These are phyloP conservation scores for Tillandsia fasciculata DNA, from an alignment of 176 grass and related monocot species.

Conservation along the genomic window DNA sequence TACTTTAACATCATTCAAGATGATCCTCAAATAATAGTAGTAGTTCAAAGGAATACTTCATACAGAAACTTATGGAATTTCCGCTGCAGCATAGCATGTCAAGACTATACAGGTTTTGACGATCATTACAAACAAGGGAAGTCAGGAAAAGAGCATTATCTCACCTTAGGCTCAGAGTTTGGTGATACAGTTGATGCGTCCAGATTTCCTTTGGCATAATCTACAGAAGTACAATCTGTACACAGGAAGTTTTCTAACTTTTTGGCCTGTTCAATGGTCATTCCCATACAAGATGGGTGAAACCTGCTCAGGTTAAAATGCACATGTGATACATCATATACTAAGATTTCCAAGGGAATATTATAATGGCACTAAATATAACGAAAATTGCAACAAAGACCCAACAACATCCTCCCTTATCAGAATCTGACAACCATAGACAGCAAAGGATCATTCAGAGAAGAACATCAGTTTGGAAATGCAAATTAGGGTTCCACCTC, in stretches of 20 bases:
- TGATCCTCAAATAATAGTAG: too few species aligned
- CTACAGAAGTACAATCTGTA: conserved; percentile 62
- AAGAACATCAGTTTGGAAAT: background rate
- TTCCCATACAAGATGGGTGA: conserved; percentile 89
- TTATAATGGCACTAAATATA: conserved; percentile 8
- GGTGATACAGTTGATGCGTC: conserved; percentile 41
- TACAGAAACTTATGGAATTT: too few species aligned
- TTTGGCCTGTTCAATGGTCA: conserved; percentile 85
- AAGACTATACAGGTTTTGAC: conserved; percentile 1
- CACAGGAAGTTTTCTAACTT: conserved; percentile 72
- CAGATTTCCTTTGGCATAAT: conserved; percentile 50
- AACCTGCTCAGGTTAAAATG: conserved; percentile 43
- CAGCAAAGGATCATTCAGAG: background rate
- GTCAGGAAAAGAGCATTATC: background rate
- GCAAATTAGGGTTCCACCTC: background rate
- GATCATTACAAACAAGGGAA: conserved; percentile 12
- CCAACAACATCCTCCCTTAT: background rate
- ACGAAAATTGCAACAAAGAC: conserved; percentile 1
- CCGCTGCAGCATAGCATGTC: background rate
- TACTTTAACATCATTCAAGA: too few species aligned
- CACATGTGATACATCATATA: conserved; percentile 1
- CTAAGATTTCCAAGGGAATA: background rate
- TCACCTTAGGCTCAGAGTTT: conserved; percentile 56
- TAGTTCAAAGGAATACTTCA: too few species aligned
- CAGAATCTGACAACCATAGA: background rate